Conservation (phyloP, 768 basidiomycete species). For the Russula earlei region DNA sequence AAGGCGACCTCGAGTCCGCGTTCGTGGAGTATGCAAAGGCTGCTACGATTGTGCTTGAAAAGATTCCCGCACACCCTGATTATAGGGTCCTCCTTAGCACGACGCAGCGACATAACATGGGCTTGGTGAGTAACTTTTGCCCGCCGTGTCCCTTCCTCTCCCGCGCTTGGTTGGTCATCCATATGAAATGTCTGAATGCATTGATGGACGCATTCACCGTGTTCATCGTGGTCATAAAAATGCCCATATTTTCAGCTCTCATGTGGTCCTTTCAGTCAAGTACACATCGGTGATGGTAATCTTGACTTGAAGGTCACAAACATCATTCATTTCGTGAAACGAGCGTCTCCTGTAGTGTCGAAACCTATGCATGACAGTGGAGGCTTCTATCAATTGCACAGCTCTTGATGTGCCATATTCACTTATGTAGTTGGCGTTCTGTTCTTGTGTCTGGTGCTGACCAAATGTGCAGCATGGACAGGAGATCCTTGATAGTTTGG, state of each 20-base stretch:
- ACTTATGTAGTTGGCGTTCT: background rate
- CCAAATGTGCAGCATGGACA: slow-evolving; percentile 52
- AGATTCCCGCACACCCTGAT: slow-evolving; percentile 62
- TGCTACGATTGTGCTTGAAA: slow-evolving; percentile 71
- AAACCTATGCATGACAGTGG: background rate
- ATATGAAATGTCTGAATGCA: background rate
- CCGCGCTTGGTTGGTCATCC: background rate
- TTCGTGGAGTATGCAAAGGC: slow-evolving; percentile 66
- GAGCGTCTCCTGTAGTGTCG: background rate
- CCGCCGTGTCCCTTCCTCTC: background rate
- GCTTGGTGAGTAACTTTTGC: slow-evolving; percentile 43
- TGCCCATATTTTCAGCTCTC: background rate
- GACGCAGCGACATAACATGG: slow-evolving; percentile 57
- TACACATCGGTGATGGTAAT: background rate
- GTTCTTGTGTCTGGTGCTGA: slow-evolving; percentile 7
- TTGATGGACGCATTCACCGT: background rate
- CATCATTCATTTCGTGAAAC: background rate
- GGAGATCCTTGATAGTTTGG: slow-evolving; percentile 58
- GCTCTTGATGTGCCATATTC: background rate
- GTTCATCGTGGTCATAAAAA: background rate
- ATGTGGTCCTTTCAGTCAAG: background rate
- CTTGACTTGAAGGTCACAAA: background rate
- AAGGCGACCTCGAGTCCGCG: slow-evolving; percentile 56
- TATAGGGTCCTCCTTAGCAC: slow-evolving; percentile 46
- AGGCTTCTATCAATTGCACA: background rate